A percentile compares a stretch with the other conserved stretches of the same genome.
These are phyloP conservation scores for Scytalidium sp. DNA, from an alignment of 2,329 filamentous ascomycete species.

Conservation along the genomic window DNA sequence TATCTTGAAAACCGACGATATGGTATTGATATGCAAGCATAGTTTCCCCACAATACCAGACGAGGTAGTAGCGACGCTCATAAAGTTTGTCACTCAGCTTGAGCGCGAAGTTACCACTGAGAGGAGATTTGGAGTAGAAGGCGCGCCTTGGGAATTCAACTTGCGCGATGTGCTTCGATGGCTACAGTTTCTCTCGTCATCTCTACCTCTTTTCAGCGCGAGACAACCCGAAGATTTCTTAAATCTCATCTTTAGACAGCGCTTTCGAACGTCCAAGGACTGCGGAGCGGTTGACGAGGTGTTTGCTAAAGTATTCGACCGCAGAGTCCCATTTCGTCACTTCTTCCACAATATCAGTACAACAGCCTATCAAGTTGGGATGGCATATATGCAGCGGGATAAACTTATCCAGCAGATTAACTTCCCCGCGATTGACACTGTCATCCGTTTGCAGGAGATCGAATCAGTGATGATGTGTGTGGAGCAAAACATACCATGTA, in stretches of 20 bases:
- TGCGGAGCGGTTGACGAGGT: slow-evolving; percentile 61
- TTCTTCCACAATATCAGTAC: slow-evolving; percentile 70
- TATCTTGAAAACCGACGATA: slow-evolving; percentile 76
- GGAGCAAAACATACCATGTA: slow-evolving; percentile 82
- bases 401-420: slow-evolving; percentile 46
- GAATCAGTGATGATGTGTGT: slow-evolving; percentile 88
- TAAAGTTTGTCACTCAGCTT: slow-evolving; percentile 77
- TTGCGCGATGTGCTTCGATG: slow-evolving; percentile 86
- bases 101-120: slow-evolving; percentile 66
- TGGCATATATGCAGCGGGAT: slow-evolving; percentile 67
- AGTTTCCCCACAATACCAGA: slow-evolving; percentile 65
- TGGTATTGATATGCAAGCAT: slow-evolving; percentile 76
- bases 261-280: slow-evolving; percentile 75
- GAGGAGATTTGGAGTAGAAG: slow-evolving; percentile 57
- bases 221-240: slow-evolving; percentile 70
- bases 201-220: slow-evolving; percentile 57
- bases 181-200: slow-evolving; percentile 67
- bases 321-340: slow-evolving; percentile 45
- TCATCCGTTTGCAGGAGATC: slow-evolving; percentile 64
- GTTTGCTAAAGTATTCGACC: slow-evolving; percentile 62
- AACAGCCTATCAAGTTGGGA: slow-evolving; percentile 71
- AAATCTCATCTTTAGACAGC: slow-evolving; percentile 77
- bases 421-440: slow-evolving; percentile 48
- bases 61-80: slow-evolving; percentile 62
- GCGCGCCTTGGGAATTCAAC: slow-evolving; percentile 94